Evolutionary conservation across 2,329 filamentous ascomycete species (phyloP).

Genomic region (Pyrenochaeta sp.): DNA sequence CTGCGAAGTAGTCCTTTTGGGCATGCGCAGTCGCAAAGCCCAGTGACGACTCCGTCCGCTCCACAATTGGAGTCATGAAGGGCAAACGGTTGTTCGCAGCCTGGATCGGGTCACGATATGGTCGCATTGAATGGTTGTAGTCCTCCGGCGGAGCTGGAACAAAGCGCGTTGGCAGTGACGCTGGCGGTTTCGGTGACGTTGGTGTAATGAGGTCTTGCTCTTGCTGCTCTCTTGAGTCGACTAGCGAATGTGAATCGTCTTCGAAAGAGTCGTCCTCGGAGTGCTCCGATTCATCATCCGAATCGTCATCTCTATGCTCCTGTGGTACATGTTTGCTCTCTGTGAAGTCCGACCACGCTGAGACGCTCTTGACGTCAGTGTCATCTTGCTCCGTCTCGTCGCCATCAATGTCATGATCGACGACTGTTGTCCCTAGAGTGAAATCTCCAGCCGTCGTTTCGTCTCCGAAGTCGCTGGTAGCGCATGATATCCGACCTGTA

Average conservation of each 20-base stretch:
- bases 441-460: constrained; percentile 64
- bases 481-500: constrained; percentile 74
- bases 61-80: constrained; percentile 98
- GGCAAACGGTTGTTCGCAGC: constrained; percentile 89
- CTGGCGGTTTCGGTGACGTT: constrained; percentile 51
- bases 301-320: constrained; percentile 41
- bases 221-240: constrained; percentile 43
- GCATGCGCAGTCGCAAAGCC: constrained; percentile 59
- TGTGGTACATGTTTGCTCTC: constrained; percentile 73
- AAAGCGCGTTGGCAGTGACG: constrained; percentile 66
- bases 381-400: constrained; percentile 47
- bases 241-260: constrained; percentile 39
- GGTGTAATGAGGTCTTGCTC: constrained; percentile 57
- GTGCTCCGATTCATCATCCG: constrained; percentile 47
- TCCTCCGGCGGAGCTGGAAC: constrained; percentile 85
- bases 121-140: constrained; percentile 79
- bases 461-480: constrained; percentile 71
- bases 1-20: constrained; percentile 66
- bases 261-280: constrained; percentile 49
- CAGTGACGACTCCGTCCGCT: constrained; percentile 90
- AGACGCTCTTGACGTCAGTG: constrained; percentile 60
- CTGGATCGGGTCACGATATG: constrained; percentile 81
- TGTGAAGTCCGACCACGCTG: constrained; percentile 90
- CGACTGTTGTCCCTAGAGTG: constrained; percentile 49
- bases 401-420: constrained; percentile 54